Base-by-base conservation (phyloP, 768 basidiomycete genomes). In the Cubamyces lactineus region DNA sequence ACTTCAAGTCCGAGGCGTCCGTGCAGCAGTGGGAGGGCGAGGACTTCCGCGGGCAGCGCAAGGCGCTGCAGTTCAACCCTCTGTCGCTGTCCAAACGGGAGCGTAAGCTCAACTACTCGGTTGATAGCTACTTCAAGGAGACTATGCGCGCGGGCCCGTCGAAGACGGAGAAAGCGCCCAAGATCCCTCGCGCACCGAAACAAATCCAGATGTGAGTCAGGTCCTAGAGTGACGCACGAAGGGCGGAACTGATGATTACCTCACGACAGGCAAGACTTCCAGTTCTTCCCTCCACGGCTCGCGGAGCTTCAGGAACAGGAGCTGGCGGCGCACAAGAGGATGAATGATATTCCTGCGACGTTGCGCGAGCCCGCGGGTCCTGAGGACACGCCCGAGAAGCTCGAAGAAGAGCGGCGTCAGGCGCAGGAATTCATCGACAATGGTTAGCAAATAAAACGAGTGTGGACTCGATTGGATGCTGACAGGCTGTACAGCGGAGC, bases 1-100 rank as follows among this genome's bases (percentile, higher is more conserved):
- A 93, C 78, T 99, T 98, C 84, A 96, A 97, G 76, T 88, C 92
- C 8, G 95, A 98, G 67, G 89, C 88, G 26, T 89, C 88, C 23
- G 85, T 94, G 34, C 92, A 95, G 66, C 91, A 92, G 68, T 97
- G 95, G 95, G 95, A 98, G 69, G 95, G 95, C 38, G 93, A 97
- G 73, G 94, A 96, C 70, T 98, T 94, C 75, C 80, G 89, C 26
- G 72, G 66, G 57, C 75, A 88, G 77, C 85, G 86, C 71, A 92
- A 92, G 73, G 64, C 77, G 2, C 80, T 92, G 50, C 87, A 86
- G 68, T 80, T 93, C 70, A 91, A 89, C 66, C 84, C 94, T 64
- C 79, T 93, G 4, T 92, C 95, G 26, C 81, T 96, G 19, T 93
- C 92, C 41, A 98, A 98, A 78, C 87, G 96, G 4, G 94, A 96